phyloP scores from a whole-genome alignment of 352 stramenopile species.

The Globisporangium middletonii region DNA sequence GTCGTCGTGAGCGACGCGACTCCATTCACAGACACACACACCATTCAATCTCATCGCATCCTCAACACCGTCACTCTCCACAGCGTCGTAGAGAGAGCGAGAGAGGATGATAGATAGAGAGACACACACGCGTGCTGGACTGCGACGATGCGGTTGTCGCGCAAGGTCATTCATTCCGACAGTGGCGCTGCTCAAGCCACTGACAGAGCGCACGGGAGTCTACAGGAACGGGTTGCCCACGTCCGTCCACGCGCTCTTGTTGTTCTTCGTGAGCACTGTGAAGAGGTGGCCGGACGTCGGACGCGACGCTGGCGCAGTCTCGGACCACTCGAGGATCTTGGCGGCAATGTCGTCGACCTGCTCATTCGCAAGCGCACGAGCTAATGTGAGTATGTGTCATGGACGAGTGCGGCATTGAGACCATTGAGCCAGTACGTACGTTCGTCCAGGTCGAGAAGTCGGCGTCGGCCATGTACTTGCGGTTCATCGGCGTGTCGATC shows the following conservation, averaged over 20 bases:
- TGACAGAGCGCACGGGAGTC: background rate
- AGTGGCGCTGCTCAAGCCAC: no score
- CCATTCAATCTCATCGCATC: background rate
- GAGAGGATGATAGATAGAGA: no score
- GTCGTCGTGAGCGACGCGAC: slow-evolving; percentile 10
- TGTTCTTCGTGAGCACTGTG: slow-evolving; percentile 53
- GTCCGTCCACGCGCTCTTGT: slow-evolving; percentile 56
- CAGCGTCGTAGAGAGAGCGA: no score
- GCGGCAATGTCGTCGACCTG: slow-evolving; percentile 64
- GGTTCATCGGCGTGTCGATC: slow-evolving; percentile 88
- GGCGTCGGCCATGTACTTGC: slow-evolving; percentile 80
- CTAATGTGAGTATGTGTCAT: background rate
- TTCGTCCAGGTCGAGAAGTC: slow-evolving; percentile 84
- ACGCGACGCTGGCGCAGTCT: slow-evolving; percentile 27
- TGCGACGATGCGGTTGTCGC: no score
- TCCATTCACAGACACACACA: background rate
- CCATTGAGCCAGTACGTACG: slow-evolving; percentile 17
- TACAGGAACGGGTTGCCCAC: slow-evolving; percentile 65
- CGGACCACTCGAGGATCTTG: slow-evolving; percentile 73
- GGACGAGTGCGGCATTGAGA: background rate
- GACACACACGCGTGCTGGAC: no score
- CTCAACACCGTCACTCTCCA: no score
- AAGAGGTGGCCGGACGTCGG: slow-evolving; percentile 65
- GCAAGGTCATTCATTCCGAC: no score
- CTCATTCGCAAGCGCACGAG: background rate